phyloP scores from a whole-genome alignment of 1,139 yeast species.

The Hanseniaspora gamundiae region DNA sequence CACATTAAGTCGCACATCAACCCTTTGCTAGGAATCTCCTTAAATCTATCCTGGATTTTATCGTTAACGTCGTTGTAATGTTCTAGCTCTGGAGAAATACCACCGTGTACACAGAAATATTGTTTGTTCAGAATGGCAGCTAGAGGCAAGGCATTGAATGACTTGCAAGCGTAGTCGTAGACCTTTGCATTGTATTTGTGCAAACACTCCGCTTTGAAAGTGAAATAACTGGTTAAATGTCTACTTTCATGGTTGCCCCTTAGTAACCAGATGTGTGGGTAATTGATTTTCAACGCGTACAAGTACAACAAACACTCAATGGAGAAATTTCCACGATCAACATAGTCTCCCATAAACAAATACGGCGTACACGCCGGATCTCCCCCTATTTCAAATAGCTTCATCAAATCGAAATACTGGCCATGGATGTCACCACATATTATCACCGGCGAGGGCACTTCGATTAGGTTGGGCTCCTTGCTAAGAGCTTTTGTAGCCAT shows the following conservation, averaged over 20 bases:
- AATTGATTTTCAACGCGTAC: slow-evolving; percentile 70
- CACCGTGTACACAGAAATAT: slow-evolving; percentile 95
- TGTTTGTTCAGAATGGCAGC: slow-evolving; percentile 94
- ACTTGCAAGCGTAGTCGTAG: slow-evolving; percentile 64
- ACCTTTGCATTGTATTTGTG: slow-evolving; percentile 56
- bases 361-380: slow-evolving; percentile 68
- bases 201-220: slow-evolving; percentile 82
- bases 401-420: slow-evolving; percentile 82
- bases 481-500: slow-evolving; percentile 59
- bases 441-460: slow-evolving; percentile 86
- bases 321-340: slow-evolving; percentile 88
- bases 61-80: slow-evolving; percentile 53
- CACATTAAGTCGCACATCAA: slow-evolving; percentile 90
- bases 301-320: slow-evolving; percentile 76
- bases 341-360: slow-evolving; percentile 88
- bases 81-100: slow-evolving; percentile 78
- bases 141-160: slow-evolving; percentile 81
- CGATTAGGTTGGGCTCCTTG: slow-evolving; percentile 66
- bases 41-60: slow-evolving; percentile 55
- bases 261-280: slow-evolving; percentile 73
- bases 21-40: slow-evolving; percentile 91
- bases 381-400: slow-evolving; percentile 90
- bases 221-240: slow-evolving; percentile 87
- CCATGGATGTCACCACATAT: slow-evolving; percentile 97
- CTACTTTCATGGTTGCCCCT: slow-evolving; percentile 95